phyloP scores from a whole-genome alignment of 257 asterid species.

The Echium plantagineum region DNA sequence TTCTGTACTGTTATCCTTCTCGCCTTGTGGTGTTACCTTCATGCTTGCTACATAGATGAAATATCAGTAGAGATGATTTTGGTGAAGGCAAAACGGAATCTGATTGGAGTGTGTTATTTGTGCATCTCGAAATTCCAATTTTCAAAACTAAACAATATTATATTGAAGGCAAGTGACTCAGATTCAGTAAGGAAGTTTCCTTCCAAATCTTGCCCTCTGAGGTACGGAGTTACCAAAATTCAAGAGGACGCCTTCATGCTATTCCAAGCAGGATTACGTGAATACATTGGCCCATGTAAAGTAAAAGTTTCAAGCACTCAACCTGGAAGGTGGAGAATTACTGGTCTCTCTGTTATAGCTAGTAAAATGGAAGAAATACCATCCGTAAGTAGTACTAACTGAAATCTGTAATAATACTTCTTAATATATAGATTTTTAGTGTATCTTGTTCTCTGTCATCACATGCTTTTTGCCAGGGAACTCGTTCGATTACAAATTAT shows the following conservation, averaged over 20 bases:
- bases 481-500: constrained; percentile 68
- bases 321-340: constrained; percentile 66
- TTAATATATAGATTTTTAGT: neutral
- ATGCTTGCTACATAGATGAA: neutral
- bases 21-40: neutral
- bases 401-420: neutral
- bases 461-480: constrained; percentile 55
- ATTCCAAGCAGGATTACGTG: constrained; percentile 79
- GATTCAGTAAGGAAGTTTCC: constrained; percentile 77
- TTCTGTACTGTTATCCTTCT: neutral
- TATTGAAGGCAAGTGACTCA: constrained; percentile 42
- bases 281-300: constrained; percentile 47
- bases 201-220: constrained; percentile 79
- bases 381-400: constrained; percentile 36
- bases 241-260: constrained; percentile 80
- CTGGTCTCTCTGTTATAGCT: constrained; percentile 83
- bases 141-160: neutral
- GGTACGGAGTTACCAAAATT: constrained; percentile 71
- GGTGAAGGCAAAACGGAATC: neutral
- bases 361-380: constrained; percentile 71
- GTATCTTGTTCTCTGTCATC: neutral
- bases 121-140: neutral
- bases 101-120: neutral
- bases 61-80: neutral
- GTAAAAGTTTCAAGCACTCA: constrained; percentile 30